These are phyloP conservation scores for Neopestalotiopsis rosae DNA, from an alignment of 2,329 filamentous ascomycete species.

Conservation along the genomic window DNA sequence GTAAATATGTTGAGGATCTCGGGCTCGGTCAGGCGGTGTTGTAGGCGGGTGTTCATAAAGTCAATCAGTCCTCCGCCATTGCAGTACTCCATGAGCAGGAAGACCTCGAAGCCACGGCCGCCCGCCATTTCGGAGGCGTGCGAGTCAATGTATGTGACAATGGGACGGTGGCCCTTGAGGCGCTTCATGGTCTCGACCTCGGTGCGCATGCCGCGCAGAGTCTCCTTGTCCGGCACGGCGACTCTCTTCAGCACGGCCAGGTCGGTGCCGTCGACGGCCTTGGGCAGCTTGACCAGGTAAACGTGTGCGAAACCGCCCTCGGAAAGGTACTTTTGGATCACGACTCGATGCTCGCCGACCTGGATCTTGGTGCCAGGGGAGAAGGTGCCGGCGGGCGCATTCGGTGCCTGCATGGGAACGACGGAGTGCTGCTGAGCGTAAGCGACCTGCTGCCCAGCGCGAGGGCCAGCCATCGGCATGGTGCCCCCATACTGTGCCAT, in stretches of 20 bases:
- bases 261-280: conserved; percentile 78
- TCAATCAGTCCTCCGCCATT: conserved; percentile 94
- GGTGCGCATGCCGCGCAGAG: conserved; percentile 92
- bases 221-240: conserved; percentile 93
- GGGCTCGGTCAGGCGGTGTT: conserved; percentile 95
- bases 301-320: conserved; percentile 98
- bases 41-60: conserved; percentile 98
- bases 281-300: conserved; percentile 88
- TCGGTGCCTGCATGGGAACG: conserved; percentile 36
- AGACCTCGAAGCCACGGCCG: conserved; percentile 94
- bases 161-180: conserved; percentile 92
- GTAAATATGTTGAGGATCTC: conserved; percentile 97
- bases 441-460: conserved; percentile 44
- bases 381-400: conserved; percentile 83
- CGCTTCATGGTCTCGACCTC: conserved; percentile 99
- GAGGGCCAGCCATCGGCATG: conserved; percentile 39
- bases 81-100: conserved; percentile 97
- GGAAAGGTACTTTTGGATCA: conserved; percentile 96
- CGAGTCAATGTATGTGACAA: conserved; percentile 98
- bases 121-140: conserved; percentile 93
- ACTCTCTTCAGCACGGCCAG: conserved; percentile 91
- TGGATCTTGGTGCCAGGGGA: conserved; percentile 94
- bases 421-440: conserved; percentile 39
- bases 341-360: conserved; percentile 87
- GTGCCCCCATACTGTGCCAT: conserved; percentile 37